phyloP scores from a whole-genome alignment of 768 basidiomycete species.

The Boletus patriciae region DNA sequence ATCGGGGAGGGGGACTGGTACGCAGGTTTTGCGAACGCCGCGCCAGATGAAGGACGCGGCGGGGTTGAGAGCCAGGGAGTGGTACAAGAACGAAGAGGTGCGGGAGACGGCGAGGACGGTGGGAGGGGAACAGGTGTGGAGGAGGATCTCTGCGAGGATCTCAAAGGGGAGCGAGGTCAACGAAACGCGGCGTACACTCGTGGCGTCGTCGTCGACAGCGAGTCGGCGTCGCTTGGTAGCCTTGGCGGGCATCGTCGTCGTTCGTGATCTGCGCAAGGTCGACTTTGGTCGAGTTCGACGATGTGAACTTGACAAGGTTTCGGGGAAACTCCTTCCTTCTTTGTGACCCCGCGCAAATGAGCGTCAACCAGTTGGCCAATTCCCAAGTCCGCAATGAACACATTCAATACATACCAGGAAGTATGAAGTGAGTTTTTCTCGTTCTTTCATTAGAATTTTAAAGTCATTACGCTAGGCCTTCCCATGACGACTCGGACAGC shows the following conservation, averaged over 20 bases:
- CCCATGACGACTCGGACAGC: no score
- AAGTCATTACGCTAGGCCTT: no score
- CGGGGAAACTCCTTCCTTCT: no score
- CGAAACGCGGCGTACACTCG: not conserved
- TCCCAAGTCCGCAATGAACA: no score
- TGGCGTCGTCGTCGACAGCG: not conserved
- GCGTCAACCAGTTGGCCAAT: no score
- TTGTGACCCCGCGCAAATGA: no score
- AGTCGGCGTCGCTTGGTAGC: not conserved
- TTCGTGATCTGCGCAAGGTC: no score
- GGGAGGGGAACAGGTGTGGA: slow-evolving; percentile 49
- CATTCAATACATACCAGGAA: no score
- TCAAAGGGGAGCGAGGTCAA: slow-evolving; percentile 53
- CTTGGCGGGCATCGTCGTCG: not conserved
- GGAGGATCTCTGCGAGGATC: slow-evolving; percentile 61
- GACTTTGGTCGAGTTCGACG: no score
- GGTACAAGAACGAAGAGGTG: slow-evolving; percentile 54
- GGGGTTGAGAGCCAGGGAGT: slow-evolving; percentile 45
- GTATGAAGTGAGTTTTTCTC: no score
- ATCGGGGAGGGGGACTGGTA: slow-evolving; percentile 40
- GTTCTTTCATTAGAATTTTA: no score
- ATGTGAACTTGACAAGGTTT: no score
- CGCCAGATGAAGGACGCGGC: slow-evolving; percentile 60
- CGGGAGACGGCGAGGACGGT: slow-evolving; percentile 62
- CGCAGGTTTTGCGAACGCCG: slow-evolving; percentile 41